Evolutionary conservation across 305 asterid genomes (phyloP).

Genomic region (Fraxinus angustifolia): DNA sequence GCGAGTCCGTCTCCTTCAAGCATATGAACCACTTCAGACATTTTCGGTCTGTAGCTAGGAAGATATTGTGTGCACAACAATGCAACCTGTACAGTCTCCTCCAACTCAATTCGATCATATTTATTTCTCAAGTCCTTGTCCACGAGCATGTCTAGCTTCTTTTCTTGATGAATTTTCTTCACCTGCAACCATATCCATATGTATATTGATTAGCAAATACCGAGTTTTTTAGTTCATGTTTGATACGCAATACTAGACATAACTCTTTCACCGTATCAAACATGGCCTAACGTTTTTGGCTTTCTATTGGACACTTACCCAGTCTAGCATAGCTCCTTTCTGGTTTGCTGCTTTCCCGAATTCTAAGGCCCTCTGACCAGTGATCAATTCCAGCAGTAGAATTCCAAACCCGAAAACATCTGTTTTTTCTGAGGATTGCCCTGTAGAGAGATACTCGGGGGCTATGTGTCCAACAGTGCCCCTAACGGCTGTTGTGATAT

Average conservation of each 20-base stretch:
- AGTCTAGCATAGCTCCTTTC: conserved; percentile 94
- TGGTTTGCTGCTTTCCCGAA: conserved; percentile 83
- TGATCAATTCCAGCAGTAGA: conserved; percentile 74
- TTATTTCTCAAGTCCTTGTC: conserved; percentile 59
- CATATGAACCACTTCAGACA: conserved; percentile 96
- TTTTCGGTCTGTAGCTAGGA: conserved; percentile 79
- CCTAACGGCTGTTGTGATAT: conserved; percentile 92
- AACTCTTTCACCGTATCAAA: not conserved
- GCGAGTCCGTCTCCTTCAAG: conserved; percentile 95
- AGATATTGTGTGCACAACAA: conserved; percentile 76
- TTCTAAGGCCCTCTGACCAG: conserved; percentile 89
- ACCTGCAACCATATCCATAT: conserved; percentile 38
- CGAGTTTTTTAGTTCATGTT: not conserved
- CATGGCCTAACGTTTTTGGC: not conserved
- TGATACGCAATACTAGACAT: not conserved
- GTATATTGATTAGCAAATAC: not conserved
- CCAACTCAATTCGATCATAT: conserved; percentile 74
- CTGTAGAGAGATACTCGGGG: conserved; percentile 82
- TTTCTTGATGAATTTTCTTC: conserved; percentile 75
- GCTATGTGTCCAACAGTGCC: conserved; percentile 96
- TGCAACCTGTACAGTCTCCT: conserved; percentile 87
- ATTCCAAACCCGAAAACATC: conserved; percentile 92
- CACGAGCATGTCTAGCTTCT: conserved; percentile 75
- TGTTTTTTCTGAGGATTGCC: conserved; percentile 86
- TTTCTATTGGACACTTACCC: conserved; percentile 54